Evolutionary conservation across 176 grass and related monocot species (phyloP), one percentile per base, ranked within the genome.

Genomic region (Luzula sylvatica): DNA sequence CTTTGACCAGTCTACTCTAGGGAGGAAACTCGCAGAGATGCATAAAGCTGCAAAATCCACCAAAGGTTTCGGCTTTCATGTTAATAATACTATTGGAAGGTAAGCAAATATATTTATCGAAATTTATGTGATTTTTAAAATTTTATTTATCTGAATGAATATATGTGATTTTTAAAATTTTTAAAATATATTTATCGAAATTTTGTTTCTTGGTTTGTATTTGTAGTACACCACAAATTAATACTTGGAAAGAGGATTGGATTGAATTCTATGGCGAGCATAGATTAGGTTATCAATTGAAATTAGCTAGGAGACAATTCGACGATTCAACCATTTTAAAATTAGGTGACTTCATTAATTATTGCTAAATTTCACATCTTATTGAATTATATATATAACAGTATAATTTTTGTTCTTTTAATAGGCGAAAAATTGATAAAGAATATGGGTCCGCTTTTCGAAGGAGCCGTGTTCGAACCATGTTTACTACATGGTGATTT

Each of bases 401-500:
- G 20, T 23, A 0, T 5, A 48, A 1, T 40, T 20, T 6, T 23
- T 42, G 29, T 45, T 58, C 19, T 18, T 46, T 57, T 51, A 15
- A 42, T 28, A 98, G 92, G 92, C 55, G 72, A 98, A 61, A 44
- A 17, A 12, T 64, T 98, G 56, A 71, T 80, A 8, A 49, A 83
- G 43, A 98, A 80, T 44, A 76, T 98, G 6, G 54, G 12, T 27
- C 68, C 63, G 52, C 78, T 98, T 58, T 90, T 98, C 26, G 65
- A 90, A 40, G 86, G 78, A 7, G 81, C 65, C 54, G 55, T 74
- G 24, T 20, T 90, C 29, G 75, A 98, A 15, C 81, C 86, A 13
- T 87, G 92, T 61, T 82, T 98, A 66, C 78, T 83, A 68, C 92
- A 98, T 72, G 92, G 85, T 23, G 92, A 98, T 54, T 67, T 98